These are phyloP conservation scores for Chlorella vulgaris DNA, from an alignment of 139 green algal species.

Conservation along the genomic window DNA sequence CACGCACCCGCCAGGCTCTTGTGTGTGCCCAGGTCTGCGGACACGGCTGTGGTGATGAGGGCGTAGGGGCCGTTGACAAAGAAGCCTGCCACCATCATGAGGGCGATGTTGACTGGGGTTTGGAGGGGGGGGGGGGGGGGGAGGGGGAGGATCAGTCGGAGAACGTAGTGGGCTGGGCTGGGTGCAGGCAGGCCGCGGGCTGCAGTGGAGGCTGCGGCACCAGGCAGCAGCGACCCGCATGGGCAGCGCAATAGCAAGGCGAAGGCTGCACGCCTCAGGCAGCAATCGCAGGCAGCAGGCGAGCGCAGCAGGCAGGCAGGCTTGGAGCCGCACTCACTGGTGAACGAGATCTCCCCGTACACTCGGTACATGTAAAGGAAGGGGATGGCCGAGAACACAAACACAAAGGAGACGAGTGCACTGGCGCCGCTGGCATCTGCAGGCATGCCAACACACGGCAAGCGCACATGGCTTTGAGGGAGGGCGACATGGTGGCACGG, in stretches of 20 bases:
- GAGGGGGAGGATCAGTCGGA: too few species aligned
- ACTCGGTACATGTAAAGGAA: conserved; percentile 82
- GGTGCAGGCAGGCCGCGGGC: too few species aligned
- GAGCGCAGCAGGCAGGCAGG: neutral
- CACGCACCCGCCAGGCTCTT: conserved; percentile 63
- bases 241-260: too few species aligned
- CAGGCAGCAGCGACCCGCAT: too few species aligned
- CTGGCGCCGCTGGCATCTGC: conserved; percentile 71
- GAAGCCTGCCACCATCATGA: conserved; percentile 91
- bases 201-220: too few species aligned
- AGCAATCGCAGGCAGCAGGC: too few species aligned
- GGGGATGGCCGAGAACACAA: conserved; percentile 85
- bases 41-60: conserved; percentile 96
- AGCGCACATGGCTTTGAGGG: neutral
- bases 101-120: conserved; percentile 69
- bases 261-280: too few species aligned
- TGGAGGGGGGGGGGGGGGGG: neutral
- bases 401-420: conserved; percentile 72
- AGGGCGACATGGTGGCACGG: too few species aligned
- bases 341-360: conserved; percentile 58
- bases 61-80: conserved; percentile 97
- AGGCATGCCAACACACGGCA: neutral
- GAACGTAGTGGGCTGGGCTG: too few species aligned
- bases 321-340: neutral
- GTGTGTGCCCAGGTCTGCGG: conserved; percentile 93